phyloP scores from a whole-genome alignment of 2,329 filamentous ascomycete genomes.

The Daldinia sp. region DNA sequence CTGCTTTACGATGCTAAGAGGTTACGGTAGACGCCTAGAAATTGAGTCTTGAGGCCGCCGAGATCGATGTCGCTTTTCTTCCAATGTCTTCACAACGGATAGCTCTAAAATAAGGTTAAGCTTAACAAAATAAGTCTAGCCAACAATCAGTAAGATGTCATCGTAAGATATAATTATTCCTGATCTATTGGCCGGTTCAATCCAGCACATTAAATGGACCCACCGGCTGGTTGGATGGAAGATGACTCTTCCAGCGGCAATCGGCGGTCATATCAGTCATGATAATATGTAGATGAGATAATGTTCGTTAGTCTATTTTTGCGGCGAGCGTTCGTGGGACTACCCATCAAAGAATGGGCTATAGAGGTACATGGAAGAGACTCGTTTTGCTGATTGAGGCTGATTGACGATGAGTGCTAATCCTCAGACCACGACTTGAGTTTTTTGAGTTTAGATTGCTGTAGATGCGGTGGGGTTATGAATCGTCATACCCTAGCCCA shows the following conservation, averaged over 20 bases:
- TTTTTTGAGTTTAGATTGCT: constrained; percentile 19
- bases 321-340: neutral
- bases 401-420: constrained; percentile 14
- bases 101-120: neutral
- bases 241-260: neutral
- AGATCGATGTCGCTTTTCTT: neutral
- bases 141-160: constrained; percentile 14
- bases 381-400: constrained; percentile 8
- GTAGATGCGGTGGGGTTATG: constrained; percentile 31
- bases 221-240: constrained; percentile 2
- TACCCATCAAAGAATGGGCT: neutral
- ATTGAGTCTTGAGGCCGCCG: neutral
- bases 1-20: neutral
- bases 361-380: constrained; percentile 10
- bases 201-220: constrained; percentile 12
- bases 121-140: neutral
- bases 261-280: neutral
- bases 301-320: neutral
- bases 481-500: constrained; percentile 29
- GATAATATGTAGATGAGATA: neutral
- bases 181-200: constrained; percentile 12
- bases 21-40: neutral
- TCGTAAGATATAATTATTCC: constrained; percentile 20
- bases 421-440: constrained; percentile 15
- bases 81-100: neutral